Conservation (phyloP, 2,329 filamentous ascomycete species). For the Furcasterigmium furcatum region DNA sequence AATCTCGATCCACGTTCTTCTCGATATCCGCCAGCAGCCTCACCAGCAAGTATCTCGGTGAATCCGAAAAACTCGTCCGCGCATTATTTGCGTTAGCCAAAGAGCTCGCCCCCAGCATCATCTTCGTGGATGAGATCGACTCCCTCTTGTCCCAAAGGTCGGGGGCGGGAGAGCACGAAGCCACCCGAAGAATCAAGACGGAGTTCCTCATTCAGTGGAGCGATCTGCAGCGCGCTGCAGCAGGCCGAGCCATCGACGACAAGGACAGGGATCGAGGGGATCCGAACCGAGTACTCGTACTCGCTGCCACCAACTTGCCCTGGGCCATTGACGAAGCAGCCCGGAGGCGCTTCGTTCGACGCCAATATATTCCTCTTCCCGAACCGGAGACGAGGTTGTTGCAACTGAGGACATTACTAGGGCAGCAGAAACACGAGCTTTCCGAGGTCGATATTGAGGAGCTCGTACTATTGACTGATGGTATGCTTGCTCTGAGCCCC, state of each 20-base stretch:
- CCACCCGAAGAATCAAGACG: conserved; percentile 90
- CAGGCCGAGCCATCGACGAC: conserved; percentile 69
- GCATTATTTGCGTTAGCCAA: conserved; percentile 91
- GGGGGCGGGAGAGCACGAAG: conserved; percentile 85
- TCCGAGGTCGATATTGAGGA: conserved; percentile 66
- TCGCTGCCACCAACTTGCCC: conserved; percentile 92
- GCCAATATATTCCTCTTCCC: conserved; percentile 94
- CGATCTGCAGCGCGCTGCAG: conserved; percentile 86
- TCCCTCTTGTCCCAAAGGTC: conserved; percentile 83
- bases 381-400: conserved; percentile 76
- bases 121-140: conserved; percentile 98
- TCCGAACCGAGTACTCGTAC: conserved; percentile 82
- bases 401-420: conserved; percentile 76
- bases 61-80: conserved; percentile 93
- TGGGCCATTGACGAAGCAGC: conserved; percentile 99
- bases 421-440: conserved; percentile 83
- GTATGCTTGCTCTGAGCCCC: conserved; percentile 39
- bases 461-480: conserved; percentile 80
- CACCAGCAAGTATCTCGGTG: conserved; percentile 93
- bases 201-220: conserved; percentile 99
- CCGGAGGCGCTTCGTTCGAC: conserved; percentile 80
- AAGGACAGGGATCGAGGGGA: conserved; percentile 73
- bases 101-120: conserved; percentile 86
- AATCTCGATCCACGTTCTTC: conserved; percentile 93
- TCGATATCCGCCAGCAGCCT: conserved; percentile 92